Evolutionary conservation across 1,139 yeast species (phyloP).

Genomic region (Yueomyces sp.): DNA sequence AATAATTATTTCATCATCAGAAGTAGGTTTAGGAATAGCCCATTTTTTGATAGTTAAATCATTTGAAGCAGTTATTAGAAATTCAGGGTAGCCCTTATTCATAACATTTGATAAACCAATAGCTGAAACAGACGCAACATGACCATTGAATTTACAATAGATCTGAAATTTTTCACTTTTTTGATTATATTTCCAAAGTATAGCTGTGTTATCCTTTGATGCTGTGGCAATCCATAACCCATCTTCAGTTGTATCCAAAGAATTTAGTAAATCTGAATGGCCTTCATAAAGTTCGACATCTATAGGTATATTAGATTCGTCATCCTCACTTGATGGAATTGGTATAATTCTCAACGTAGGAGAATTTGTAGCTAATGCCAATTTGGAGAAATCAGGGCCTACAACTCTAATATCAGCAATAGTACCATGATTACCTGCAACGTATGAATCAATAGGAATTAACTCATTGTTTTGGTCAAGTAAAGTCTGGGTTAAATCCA

Average conservation of each 20-base stretch:
- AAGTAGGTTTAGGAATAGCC: constrained; percentile 44
- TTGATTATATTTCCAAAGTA: constrained; percentile 60
- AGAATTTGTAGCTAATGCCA: constrained; percentile 89
- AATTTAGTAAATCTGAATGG: constrained; percentile 74
- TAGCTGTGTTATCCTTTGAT: constrained; percentile 79
- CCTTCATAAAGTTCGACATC: constrained; percentile 62
- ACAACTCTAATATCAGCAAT: constrained; percentile 77
- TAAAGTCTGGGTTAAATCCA: constrained; percentile 32
- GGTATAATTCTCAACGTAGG: constrained; percentile 70
- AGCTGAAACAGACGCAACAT: constrained; percentile 78
- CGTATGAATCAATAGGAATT: constrained; percentile 36
- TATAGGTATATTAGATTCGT: constrained; percentile 30
- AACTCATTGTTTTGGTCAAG: constrained; percentile 18
- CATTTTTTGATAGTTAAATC: constrained; percentile 89
- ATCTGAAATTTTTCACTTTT: constrained; percentile 32
- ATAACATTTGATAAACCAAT: constrained; percentile 58
- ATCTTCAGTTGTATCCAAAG: constrained; percentile 62
- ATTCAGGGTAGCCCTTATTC: constrained; percentile 44
- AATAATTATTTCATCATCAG: constrained; percentile 2
- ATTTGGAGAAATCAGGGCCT: constrained; percentile 42
- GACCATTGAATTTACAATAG: constrained; percentile 66
- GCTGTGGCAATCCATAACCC: constrained; percentile 89
- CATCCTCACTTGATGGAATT: constrained; percentile 26
- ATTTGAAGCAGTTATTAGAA: constrained; percentile 71
- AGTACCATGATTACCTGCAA: constrained; percentile 94